phyloP scores from a whole-genome alignment of 139 green algal genomes.

The Eudorina sp. region DNA sequence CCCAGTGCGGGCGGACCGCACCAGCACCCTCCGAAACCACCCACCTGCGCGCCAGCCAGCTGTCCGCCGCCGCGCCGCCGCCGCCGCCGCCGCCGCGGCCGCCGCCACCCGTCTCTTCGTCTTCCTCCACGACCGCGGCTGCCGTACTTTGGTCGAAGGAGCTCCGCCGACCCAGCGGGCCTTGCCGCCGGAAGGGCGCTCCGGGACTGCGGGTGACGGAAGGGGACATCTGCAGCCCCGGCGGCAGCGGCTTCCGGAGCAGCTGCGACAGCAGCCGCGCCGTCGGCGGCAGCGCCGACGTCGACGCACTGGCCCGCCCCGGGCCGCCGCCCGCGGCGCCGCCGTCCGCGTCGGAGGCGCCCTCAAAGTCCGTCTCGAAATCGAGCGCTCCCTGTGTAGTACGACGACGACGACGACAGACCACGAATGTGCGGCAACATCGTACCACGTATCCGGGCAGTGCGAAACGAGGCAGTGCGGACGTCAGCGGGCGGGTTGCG shows the following conservation, averaged over 20 bases:
- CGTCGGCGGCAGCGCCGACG: background rate
- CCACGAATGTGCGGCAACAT: too few species aligned
- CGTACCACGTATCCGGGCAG: too few species aligned
- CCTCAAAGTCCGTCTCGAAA: background rate
- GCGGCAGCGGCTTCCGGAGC: background rate
- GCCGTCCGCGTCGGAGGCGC: background rate
- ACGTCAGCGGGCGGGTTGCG: too few species aligned
- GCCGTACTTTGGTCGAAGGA: background rate
- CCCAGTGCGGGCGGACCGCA: too few species aligned
- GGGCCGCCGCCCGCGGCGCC: background rate
- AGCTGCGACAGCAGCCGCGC: background rate
- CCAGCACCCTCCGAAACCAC: background rate
- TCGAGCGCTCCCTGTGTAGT: background rate
- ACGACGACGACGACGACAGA: too few species aligned
- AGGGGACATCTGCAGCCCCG: background rate
- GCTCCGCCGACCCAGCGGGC: background rate
- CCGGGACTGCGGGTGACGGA: background rate
- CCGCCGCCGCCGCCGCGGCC: background rate
- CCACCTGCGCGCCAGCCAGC: constrained; percentile 35
- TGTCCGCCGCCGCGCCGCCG: background rate
- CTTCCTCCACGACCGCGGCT: background rate
- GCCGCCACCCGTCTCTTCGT: background rate
- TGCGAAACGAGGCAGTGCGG: too few species aligned
- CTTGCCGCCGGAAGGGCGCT: background rate
- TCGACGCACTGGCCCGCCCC: too few species aligned